These are phyloP conservation scores for Mucor velutinosus DNA, from an alignment of 371 early-diverging fungal genomes.

Conservation along the genomic window DNA sequence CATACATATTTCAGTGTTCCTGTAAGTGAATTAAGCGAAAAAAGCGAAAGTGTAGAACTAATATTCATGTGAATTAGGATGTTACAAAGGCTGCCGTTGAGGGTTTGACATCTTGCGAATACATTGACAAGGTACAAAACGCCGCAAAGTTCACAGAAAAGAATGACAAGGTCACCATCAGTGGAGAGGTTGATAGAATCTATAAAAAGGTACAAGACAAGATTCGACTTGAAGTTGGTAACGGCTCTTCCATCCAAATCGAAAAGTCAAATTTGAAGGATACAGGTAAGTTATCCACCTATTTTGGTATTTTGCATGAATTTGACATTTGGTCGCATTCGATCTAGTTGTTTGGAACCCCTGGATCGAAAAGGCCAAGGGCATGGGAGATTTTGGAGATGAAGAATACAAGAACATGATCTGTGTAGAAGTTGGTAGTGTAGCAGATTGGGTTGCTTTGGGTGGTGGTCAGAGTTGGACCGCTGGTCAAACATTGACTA, in stretches of 20 bases:
- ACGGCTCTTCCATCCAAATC: conserved; percentile 42
- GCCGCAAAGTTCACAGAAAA: conserved; percentile 38
- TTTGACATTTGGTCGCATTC: not conserved
- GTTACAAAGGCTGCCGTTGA: conserved; percentile 61
- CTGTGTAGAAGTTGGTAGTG: conserved; percentile 90
- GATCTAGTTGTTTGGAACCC: conserved; percentile 93
- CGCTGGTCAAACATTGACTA: conserved; percentile 75
- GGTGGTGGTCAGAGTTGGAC: conserved; percentile 69
- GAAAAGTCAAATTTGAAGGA: conserved; percentile 69
- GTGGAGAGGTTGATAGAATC: conserved; percentile 78
- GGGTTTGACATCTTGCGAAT: conserved; percentile 63
- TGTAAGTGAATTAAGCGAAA: conserved; percentile 37
- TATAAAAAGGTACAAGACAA: conserved; percentile 65
- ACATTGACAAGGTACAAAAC: conserved; percentile 74
- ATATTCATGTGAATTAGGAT: conserved; percentile 42
- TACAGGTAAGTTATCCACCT: conserved; percentile 50
- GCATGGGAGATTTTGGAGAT: conserved; percentile 89
- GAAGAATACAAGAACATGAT: conserved; percentile 82
- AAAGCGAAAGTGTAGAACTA: not conserved
- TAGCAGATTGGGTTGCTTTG: conserved; percentile 72
- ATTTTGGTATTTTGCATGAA: conserved; percentile 1
- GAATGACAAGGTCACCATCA: conserved; percentile 56
- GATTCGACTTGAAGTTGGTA: conserved; percentile 51
- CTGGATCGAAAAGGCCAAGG: conserved; percentile 87
- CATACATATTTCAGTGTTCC: conserved; percentile 89